A percentile compares a stretch with the other conserved stretches of the same genome.
Conservation (phyloP, 2,329 filamentous ascomycete genomes). For the Paramyrothecium sp. region DNA sequence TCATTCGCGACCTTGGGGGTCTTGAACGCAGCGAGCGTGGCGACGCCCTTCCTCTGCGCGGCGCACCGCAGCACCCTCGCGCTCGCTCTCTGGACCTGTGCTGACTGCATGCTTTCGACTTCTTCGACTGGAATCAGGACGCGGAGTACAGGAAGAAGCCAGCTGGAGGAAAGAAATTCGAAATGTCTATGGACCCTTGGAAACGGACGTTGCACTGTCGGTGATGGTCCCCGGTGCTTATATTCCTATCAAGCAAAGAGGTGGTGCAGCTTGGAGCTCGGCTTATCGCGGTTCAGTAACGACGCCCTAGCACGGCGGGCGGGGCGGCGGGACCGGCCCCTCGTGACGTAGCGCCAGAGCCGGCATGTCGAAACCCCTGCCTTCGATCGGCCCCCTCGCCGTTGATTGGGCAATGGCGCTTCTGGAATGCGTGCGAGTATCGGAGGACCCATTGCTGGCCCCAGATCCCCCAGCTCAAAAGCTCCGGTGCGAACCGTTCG, state of each 20-base stretch:
- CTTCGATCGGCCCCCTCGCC: not conserved
- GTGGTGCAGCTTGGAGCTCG: conserved; percentile 12
- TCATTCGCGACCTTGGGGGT: conserved; percentile 86
- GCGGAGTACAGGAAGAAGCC: not conserved
- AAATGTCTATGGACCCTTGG: no score
- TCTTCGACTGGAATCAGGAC: not conserved
- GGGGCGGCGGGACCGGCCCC: conserved; percentile 10
- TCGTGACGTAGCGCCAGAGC: conserved; percentile 22
- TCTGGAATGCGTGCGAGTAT: conserved; percentile 1
- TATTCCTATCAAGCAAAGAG: not conserved
- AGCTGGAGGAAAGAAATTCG: not conserved
- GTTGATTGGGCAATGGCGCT: conserved; percentile 21
- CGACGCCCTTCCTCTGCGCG: conserved; percentile 29
- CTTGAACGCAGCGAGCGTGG: conserved; percentile 81
- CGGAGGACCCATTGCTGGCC: not conserved
- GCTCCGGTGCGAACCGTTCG: not conserved
- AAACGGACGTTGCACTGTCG: not conserved
- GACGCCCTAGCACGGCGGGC: conserved; percentile 6
- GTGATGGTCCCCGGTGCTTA: not conserved
- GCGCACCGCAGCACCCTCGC: conserved; percentile 25
- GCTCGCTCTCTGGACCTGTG: conserved; percentile 30
- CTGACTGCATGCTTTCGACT: conserved; percentile 29
- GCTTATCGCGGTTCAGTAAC: conserved; percentile 27
- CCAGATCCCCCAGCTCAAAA: not conserved
- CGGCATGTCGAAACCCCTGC: conserved; percentile 5